These are phyloP conservation scores for Malus sylvestris DNA, from an alignment of 306 rosid species.

Conservation along the genomic window DNA sequence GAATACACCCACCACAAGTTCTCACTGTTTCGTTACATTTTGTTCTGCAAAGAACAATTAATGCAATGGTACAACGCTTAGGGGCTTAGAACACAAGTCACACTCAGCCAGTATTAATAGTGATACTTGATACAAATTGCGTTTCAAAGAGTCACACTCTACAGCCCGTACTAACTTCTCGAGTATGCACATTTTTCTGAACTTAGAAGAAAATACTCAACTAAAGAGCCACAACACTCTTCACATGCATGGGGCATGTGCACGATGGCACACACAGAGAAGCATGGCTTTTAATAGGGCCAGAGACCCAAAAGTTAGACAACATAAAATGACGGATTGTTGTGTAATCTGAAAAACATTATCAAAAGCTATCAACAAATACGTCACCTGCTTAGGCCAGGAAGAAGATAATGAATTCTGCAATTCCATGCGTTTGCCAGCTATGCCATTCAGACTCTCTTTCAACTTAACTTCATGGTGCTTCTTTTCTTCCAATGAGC, in stretches of 20 bases:
- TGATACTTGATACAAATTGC: too few relatives aligned
- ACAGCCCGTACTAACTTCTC: neutral
- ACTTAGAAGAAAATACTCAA: neutral
- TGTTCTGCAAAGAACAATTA: too few relatives aligned
- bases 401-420: conserved; percentile 82
- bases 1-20: too few relatives aligned
- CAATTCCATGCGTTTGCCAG: conserved; percentile 77
- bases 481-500: conserved; percentile 82
- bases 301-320: neutral
- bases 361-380: neutral
- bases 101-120: too few relatives aligned
- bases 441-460: conserved; percentile 78
- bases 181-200: neutral
- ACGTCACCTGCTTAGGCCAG: conserved; percentile 86
- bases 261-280: neutral
- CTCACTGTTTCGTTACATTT: neutral
- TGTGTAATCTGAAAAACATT: neutral
- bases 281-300: neutral
- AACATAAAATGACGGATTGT: too few relatives aligned
- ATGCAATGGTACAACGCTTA: neutral
- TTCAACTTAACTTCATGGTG: conserved; percentile 81
- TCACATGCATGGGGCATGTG: neutral
- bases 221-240: neutral
- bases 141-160: too few relatives aligned
- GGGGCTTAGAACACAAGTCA: too few relatives aligned